phyloP scores from a whole-genome alignment of 805 yeast species.

The Saturnispora halmiae region DNA sequence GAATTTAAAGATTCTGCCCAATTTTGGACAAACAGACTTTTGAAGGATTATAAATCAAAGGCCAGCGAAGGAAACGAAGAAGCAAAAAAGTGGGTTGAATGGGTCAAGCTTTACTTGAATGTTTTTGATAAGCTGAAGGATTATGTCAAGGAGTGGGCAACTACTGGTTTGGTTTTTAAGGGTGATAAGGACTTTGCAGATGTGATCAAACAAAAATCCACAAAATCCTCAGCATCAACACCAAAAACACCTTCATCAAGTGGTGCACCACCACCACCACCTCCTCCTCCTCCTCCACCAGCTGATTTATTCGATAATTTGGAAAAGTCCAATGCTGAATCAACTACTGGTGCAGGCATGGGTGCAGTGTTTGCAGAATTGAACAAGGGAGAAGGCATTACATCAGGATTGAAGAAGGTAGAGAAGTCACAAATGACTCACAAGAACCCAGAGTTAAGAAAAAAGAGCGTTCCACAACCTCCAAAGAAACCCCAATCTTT shows the following conservation, averaged over 20 bases:
- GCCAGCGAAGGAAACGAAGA: slow-evolving; percentile 35
- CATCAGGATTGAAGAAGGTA: slow-evolving; percentile 82
- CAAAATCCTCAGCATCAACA: slow-evolving; percentile 15
- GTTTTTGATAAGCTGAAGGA: slow-evolving; percentile 61
- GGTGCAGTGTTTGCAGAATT: slow-evolving; percentile 88
- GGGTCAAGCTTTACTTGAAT: slow-evolving; percentile 64
- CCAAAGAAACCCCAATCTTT: slow-evolving; percentile 76
- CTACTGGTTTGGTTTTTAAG: slow-evolving; percentile 82
- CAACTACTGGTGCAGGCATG: slow-evolving; percentile 40
- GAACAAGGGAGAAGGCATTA: slow-evolving; percentile 75
- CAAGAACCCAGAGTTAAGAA: slow-evolving; percentile 77
- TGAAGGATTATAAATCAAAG: slow-evolving; percentile 72
- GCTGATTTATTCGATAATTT: slow-evolving; percentile 49
- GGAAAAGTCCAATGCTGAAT: slow-evolving; percentile 18
- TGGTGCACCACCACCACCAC: slow-evolving; percentile 31
- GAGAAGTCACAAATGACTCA: slow-evolving; percentile 92
- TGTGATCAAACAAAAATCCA: slow-evolving; percentile 28
- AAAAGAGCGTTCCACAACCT: slow-evolving; percentile 55
- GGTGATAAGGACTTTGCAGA: slow-evolving; percentile 52
- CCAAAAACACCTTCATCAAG: slow-evolving; percentile 18
- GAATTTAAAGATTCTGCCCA: slow-evolving; percentile 88
- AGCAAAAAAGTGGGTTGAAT: slow-evolving; percentile 40
- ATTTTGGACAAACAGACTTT: slow-evolving; percentile 86
- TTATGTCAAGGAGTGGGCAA: slow-evolving; percentile 68
- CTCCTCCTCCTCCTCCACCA: slow-evolving; percentile 84